Evolutionary conservation across 805 yeast genomes (phyloP).

Genomic region (Starmerella stigmatis): DNA sequence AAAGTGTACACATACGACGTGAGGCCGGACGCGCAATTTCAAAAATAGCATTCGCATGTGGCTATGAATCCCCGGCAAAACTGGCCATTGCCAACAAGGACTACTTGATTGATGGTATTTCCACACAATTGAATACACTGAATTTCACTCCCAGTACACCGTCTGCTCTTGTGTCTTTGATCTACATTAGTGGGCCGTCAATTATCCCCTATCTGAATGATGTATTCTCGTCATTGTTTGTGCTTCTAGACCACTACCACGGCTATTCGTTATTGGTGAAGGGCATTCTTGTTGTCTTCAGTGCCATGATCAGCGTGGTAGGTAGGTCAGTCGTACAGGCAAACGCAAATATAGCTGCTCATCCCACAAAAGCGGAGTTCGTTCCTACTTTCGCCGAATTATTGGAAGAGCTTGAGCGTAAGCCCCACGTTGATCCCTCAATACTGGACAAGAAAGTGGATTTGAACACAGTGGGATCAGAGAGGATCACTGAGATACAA

Average conservation of each 20-base stretch:
- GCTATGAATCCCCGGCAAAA: slow-evolving; percentile 41
- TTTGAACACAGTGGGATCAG: slow-evolving; percentile 30
- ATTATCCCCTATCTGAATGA: slow-evolving; percentile 61
- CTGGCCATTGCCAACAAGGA: slow-evolving; percentile 63
- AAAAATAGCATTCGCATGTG: slow-evolving; percentile 43
- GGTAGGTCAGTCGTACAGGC: background rate
- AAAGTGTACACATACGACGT: slow-evolving; percentile 37
- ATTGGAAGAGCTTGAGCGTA: slow-evolving; percentile 21
- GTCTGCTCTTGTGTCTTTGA: slow-evolving; percentile 56
- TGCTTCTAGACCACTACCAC: slow-evolving; percentile 71
- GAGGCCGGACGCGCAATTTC: slow-evolving; percentile 45
- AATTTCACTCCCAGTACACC: slow-evolving; percentile 65
- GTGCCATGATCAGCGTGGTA: slow-evolving; percentile 11
- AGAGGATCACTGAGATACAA: background rate
- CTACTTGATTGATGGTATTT: slow-evolving; percentile 69
- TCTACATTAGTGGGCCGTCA: slow-evolving; percentile 58
- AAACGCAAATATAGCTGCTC: background rate
- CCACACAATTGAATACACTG: slow-evolving; percentile 57
- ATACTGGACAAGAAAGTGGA: slow-evolving; percentile 24
- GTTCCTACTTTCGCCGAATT: slow-evolving; percentile 5
- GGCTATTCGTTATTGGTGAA: slow-evolving; percentile 64
- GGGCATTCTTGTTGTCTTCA: slow-evolving; percentile 61
- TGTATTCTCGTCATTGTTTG: slow-evolving; percentile 61
- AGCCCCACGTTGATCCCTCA: slow-evolving; percentile 24
- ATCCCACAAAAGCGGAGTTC: background rate